phyloP scores from a whole-genome alignment of 129 eudicot species.

The Apium graveolens region DNA sequence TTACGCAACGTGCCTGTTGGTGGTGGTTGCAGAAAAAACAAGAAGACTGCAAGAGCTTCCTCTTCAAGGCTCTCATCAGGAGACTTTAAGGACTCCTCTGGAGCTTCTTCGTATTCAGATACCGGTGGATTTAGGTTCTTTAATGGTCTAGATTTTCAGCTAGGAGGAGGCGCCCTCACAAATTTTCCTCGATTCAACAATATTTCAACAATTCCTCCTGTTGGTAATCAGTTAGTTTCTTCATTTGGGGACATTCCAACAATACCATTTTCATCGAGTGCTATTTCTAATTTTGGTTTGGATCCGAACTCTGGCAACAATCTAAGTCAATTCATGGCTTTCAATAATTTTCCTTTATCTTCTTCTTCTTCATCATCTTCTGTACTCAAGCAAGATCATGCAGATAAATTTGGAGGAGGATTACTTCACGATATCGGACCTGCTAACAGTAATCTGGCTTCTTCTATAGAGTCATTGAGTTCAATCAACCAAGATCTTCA shows the following conservation, averaged over 20 bases:
- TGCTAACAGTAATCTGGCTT: conserved; percentile 25
- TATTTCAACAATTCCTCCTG: background rate
- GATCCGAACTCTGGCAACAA: conserved; percentile 33
- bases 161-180: conserved; percentile 39
- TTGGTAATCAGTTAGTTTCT: conserved; percentile 29
- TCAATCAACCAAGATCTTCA: conserved; percentile 83
- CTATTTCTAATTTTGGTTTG: conserved; percentile 27
- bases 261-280: background rate
- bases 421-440: conserved; percentile 34
- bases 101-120: conserved; percentile 23
- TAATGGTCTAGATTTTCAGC: conserved; percentile 62
- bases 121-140: conserved; percentile 41
- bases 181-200: conserved; percentile 10
- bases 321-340: conserved; percentile 26
- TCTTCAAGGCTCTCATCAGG: conserved; percentile 23
- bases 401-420: conserved; percentile 15
- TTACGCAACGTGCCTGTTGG: conserved; percentile 78
- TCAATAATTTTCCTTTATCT: conserved; percentile 27
- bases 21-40: conserved; percentile 73
- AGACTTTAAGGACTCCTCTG: conserved; percentile 25
- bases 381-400: conserved; percentile 31
- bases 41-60: conserved; percentile 38
- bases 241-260: conserved; percentile 34
- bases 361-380: conserved; percentile 23
- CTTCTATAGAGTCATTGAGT: conserved; percentile 82